Conservation (phyloP, 2,329 filamentous ascomycete species). For the Chaetomiaceae sp. region DNA sequence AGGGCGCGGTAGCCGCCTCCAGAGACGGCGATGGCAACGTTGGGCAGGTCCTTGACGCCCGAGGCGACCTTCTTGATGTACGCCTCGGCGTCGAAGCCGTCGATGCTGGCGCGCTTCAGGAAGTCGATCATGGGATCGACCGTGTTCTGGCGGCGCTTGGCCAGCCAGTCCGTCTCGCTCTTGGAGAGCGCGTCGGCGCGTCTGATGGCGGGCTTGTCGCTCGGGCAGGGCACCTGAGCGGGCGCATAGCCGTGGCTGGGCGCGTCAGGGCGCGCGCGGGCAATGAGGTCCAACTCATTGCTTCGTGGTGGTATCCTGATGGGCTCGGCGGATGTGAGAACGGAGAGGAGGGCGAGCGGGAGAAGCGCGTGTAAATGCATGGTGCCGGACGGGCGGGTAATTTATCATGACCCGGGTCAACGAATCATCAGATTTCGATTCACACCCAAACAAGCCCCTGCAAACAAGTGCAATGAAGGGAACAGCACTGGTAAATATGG, state of each 20-base stretch:
- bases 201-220: constrained; percentile 62
- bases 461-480: no score
- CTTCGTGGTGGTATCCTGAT: constrained; percentile 6
- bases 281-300: constrained; percentile 10
- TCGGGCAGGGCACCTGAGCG: constrained; percentile 60
- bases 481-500: no score
- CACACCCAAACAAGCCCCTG: no score
- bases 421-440: no score
- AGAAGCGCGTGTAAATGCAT: constrained; percentile 17
- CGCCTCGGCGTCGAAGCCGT: constrained; percentile 65
- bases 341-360: constrained; percentile 11
- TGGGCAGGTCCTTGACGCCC: constrained; percentile 50
- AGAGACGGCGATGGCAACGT: constrained; percentile 69
- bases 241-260: constrained; percentile 64
- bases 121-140: constrained; percentile 69
- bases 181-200: constrained; percentile 55
- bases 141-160: constrained; percentile 64
- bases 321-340: constrained; percentile 16
- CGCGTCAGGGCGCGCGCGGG: constrained; percentile 33
- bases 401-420: no score
- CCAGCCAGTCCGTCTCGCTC: constrained; percentile 69
- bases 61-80: constrained; percentile 64
- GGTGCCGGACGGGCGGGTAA: not conserved
- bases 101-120: constrained; percentile 64
- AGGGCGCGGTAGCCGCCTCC: constrained; percentile 85